Evolutionary conservation across 176 grass and related monocot species (phyloP).

Genomic region (Oryza meridionalis): DNA sequence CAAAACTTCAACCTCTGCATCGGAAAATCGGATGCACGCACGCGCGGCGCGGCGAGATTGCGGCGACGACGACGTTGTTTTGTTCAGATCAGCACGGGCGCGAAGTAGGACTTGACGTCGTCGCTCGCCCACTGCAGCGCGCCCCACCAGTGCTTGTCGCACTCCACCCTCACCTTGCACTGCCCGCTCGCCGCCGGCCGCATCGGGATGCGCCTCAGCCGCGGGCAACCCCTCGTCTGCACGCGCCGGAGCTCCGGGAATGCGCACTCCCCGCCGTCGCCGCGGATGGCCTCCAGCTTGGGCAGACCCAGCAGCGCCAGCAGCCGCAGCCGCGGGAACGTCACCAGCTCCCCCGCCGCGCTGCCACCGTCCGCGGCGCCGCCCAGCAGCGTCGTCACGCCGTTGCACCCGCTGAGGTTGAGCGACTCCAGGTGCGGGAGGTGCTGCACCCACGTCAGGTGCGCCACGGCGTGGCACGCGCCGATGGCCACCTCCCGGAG

Average conservation of each 20-base stretch:
- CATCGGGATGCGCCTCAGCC: slow-evolving; percentile 44
- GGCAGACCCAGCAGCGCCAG: slow-evolving; percentile 56
- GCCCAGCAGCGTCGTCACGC: slow-evolving; percentile 39
- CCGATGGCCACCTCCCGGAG: slow-evolving; percentile 58
- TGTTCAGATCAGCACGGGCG: slow-evolving; percentile 42
- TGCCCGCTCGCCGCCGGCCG: slow-evolving; percentile 50
- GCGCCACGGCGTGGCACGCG: slow-evolving; percentile 53
- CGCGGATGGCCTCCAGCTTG: slow-evolving; percentile 49
- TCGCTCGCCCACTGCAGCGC: slow-evolving; percentile 50
- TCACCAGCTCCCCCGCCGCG: slow-evolving; percentile 37
- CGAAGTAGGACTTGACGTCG: slow-evolving; percentile 51
- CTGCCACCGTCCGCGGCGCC: slow-evolving; percentile 38
- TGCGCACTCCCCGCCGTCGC: slow-evolving; percentile 33
- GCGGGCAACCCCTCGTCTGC: slow-evolving; percentile 53
- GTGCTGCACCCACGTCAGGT: slow-evolving; percentile 59
- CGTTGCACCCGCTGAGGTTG: slow-evolving; percentile 66
- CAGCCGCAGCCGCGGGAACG: slow-evolving; percentile 47
- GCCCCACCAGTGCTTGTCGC: slow-evolving; percentile 60
- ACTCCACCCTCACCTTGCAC: slow-evolving; percentile 51
- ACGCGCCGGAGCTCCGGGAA: slow-evolving; percentile 58
- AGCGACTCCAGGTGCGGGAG: slow-evolving; percentile 55
- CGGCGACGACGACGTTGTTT: no score
- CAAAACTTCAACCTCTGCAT: slow-evolving; percentile 14
- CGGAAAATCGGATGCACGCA: neutral
- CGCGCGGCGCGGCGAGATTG: neutral